These are phyloP conservation scores for Aleurites moluccanus DNA, from an alignment of 441 rosid genomes.

Conservation along the genomic window DNA sequence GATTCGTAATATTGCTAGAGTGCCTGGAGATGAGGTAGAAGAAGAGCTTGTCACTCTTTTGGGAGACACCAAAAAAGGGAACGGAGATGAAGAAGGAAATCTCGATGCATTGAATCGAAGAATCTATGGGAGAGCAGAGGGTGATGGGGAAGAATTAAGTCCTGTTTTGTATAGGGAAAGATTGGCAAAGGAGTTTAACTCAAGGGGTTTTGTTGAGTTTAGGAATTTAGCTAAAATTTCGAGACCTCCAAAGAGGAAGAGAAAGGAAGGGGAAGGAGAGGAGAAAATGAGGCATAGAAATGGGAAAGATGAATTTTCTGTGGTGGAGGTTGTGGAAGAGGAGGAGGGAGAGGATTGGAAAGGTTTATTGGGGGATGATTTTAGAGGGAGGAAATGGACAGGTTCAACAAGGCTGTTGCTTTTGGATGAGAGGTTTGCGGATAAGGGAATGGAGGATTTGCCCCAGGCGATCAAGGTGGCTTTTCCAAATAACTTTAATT, in stretches of 20 bases:
- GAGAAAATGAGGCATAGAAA: constrained; percentile 22
- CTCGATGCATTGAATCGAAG: constrained; percentile 47
- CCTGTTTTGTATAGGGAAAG: constrained; percentile 70
- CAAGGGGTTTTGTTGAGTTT: constrained; percentile 63
- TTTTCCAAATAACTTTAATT: constrained; percentile 12
- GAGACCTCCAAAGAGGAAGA: constrained; percentile 58
- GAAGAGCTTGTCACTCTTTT: constrained; percentile 42
- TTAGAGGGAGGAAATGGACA: constrained; percentile 61
- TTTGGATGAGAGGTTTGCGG: constrained; percentile 67
- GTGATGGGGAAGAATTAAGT: constrained; percentile 52
- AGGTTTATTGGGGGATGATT: constrained; percentile 71
- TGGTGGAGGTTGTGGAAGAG: constrained; percentile 65
- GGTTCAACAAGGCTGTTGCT: constrained; percentile 89
- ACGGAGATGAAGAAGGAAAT: constrained; percentile 27
- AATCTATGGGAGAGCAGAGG: constrained; percentile 47
- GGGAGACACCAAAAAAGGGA: constrained; percentile 18
- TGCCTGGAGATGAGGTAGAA: constrained; percentile 78
- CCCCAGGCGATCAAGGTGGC: constrained; percentile 88
- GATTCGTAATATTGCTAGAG: constrained; percentile 74
- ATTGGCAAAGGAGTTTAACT: constrained; percentile 62
- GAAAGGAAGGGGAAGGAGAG: constrained; percentile 26
- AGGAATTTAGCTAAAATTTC: constrained; percentile 83
- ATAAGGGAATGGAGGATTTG: constrained; percentile 54
- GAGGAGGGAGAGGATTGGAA: constrained; percentile 51
- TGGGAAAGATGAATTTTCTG: constrained; percentile 40